Percentiles rank a stretch among this genome's conserved stretches.
phyloP scores from a whole-genome alignment of 495 filamentous ascomycete genomes.

The Neurospora sp. region DNA sequence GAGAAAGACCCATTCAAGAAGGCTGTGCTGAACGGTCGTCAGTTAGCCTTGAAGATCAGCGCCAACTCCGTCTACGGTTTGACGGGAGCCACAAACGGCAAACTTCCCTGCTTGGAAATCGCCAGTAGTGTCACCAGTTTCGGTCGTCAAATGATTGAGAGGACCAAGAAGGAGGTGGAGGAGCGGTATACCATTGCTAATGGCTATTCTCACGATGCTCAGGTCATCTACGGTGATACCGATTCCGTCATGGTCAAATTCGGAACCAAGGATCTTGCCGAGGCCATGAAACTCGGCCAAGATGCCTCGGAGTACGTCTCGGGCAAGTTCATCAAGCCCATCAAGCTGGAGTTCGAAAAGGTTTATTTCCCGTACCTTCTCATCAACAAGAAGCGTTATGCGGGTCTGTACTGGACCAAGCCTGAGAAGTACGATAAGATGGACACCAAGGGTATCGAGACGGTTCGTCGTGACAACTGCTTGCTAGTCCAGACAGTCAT shows the following conservation, averaged over 20 bases:
- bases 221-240: conserved; percentile 98
- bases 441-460: conserved; percentile 99
- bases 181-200: conserved; percentile 80
- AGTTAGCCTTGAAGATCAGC: conserved; percentile 91
- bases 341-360: conserved; percentile 99
- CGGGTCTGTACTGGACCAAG: conserved; percentile 93
- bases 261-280: conserved; percentile 69
- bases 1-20: conserved; percentile 97
- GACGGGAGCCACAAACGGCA: conserved; percentile 91
- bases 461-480: conserved; percentile 93
- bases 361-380: conserved; percentile 97
- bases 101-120: conserved; percentile 89
- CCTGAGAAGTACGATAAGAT: conserved; percentile 97
- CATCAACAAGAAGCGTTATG: conserved; percentile 99
- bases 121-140: conserved; percentile 94
- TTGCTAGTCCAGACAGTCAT: conserved; percentile 92
- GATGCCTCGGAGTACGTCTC: conserved; percentile 85
- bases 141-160: conserved; percentile 97
- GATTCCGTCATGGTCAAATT: conserved; percentile 99
- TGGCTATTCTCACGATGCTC: conserved; percentile 84
- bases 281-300: conserved; percentile 88
- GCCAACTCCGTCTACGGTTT: conserved; percentile 98
- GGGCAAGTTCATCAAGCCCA: conserved; percentile 83
- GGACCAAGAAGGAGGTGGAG: conserved; percentile 90
- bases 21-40: conserved; percentile 93